Conservation (phyloP, 768 basidiomycete genomes). For the Gymnopilus junonius region DNA sequence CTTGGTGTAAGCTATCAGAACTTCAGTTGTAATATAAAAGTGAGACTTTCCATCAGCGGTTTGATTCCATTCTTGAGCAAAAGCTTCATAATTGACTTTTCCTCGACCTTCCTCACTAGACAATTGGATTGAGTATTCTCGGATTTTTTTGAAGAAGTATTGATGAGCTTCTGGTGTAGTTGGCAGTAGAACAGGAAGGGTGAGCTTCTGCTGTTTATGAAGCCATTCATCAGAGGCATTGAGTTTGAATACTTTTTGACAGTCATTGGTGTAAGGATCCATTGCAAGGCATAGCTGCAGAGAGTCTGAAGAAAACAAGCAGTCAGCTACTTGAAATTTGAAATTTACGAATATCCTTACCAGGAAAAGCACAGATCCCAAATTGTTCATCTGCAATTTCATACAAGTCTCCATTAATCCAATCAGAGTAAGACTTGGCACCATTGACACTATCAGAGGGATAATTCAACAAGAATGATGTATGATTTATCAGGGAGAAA, state of each 20-base stretch:
- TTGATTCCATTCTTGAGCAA: conserved; percentile 27
- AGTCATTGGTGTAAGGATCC: conserved; percentile 5
- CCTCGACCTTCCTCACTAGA: background rate
- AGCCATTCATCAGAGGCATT: conserved; percentile 25
- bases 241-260: background rate
- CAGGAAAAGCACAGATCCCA: conserved; percentile 27
- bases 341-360: conserved; percentile 5
- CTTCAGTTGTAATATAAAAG: conserved; percentile 29
- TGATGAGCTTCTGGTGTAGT: conserved; percentile 23
- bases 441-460: background rate
- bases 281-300: conserved; percentile 9
- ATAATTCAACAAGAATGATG: conserved; percentile 4
- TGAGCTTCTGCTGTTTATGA: conserved; percentile 22
- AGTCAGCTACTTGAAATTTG: background rate
- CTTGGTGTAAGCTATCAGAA: conserved; percentile 26
- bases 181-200: conserved; percentile 25
- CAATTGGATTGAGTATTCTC: background rate
- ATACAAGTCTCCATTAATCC: conserved; percentile 30
- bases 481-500: conserved; percentile 24
- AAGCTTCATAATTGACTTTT: conserved; percentile 21
- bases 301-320: background rate
- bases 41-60: conserved; percentile 26
- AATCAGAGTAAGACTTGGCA: conserved; percentile 21
- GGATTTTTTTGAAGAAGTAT: conserved; percentile 15
- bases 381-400: conserved; percentile 21